A percentile compares a stretch with the other conserved stretches of the same genome.
Evolutionary conservation across 306 rosid genomes (phyloP).

Genomic region (Alnus rubra): DNA sequence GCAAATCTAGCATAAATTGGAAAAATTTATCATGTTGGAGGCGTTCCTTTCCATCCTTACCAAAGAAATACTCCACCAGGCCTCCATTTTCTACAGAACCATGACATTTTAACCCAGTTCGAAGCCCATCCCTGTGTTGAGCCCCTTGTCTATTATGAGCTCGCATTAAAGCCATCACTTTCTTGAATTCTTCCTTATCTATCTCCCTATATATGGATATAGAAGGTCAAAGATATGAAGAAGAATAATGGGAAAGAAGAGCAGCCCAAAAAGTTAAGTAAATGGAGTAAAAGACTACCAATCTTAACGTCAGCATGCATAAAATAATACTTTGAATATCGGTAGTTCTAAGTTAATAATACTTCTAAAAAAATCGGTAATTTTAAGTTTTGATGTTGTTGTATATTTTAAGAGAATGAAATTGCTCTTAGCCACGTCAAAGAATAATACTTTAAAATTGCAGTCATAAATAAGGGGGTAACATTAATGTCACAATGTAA

Average conservation of each 20-base stretch:
- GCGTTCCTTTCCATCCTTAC: constrained; percentile 60
- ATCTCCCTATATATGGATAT: constrained; percentile 49
- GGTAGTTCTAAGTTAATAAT: neutral
- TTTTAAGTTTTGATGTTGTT: neutral
- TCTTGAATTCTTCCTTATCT: constrained; percentile 84
- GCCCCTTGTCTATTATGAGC: constrained; percentile 74
- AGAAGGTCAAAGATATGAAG: neutral
- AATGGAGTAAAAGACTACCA: neutral
- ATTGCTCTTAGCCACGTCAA: neutral
- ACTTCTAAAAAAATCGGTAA: no score
- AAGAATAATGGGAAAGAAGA: neutral
- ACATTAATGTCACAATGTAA: neutral
- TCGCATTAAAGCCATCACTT: constrained; percentile 94
- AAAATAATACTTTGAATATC: neutral
- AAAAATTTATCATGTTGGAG: constrained; percentile 70
- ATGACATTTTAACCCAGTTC: constrained; percentile 51
- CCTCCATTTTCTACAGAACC: constrained; percentile 90
- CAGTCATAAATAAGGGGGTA: neutral
- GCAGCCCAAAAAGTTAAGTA: neutral
- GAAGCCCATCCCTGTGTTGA: constrained; percentile 67
- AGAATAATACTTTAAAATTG: neutral
- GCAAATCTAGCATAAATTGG: constrained; percentile 63
- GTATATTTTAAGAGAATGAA: neutral
- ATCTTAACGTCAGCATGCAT: neutral
- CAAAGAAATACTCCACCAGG: constrained; percentile 77